These are phyloP conservation scores for Flammula alnicola DNA, from an alignment of 1,284 basidiomycete species.

Conservation along the genomic window DNA sequence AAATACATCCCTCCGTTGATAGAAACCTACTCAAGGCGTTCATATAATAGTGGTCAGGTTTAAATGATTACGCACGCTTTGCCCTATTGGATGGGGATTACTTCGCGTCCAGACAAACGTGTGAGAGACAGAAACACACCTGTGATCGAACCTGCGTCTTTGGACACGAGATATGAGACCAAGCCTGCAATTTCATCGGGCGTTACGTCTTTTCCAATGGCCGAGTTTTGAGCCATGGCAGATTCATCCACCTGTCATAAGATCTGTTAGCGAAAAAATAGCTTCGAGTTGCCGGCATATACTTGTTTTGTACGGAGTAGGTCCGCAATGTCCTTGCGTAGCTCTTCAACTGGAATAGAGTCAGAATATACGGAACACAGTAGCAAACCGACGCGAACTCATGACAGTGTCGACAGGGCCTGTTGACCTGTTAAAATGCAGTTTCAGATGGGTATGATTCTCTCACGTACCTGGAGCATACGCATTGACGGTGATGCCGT, in stretches of 20 bases:
- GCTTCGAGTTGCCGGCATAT: too few species aligned
- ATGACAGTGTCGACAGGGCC: conserved; percentile 14
- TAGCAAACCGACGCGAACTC: conserved; percentile 2
- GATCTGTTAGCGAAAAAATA: too few species aligned
- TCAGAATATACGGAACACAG: not conserved
- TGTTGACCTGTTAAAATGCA: too few species aligned
- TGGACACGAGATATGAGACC: conserved; percentile 22
- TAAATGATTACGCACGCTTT: too few species aligned
- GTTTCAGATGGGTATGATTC: too few species aligned
- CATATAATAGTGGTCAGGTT: too few species aligned
- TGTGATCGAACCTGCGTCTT: conserved; percentile 10
- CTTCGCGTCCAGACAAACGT: too few species aligned
- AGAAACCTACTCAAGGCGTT: not conserved
- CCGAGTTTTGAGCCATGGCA: not conserved
- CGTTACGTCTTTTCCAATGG: not conserved
- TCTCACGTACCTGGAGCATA: conserved; percentile 57
- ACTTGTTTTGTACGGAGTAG: not conserved
- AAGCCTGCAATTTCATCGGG: conserved; percentile 23
- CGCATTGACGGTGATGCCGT: conserved; percentile 54
- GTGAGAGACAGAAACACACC: too few species aligned
- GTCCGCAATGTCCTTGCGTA: not conserved
- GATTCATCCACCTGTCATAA: not conserved
- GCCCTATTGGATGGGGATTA: too few species aligned
- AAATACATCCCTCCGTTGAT: conserved; percentile 2
- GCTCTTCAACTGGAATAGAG: not conserved